A percentile compares a stretch with the other conserved stretches of the same genome.
Evolutionary conservation across 2,329 filamentous ascomycete species (phyloP).

Genomic region (Emergomyces pasteurianus): DNA sequence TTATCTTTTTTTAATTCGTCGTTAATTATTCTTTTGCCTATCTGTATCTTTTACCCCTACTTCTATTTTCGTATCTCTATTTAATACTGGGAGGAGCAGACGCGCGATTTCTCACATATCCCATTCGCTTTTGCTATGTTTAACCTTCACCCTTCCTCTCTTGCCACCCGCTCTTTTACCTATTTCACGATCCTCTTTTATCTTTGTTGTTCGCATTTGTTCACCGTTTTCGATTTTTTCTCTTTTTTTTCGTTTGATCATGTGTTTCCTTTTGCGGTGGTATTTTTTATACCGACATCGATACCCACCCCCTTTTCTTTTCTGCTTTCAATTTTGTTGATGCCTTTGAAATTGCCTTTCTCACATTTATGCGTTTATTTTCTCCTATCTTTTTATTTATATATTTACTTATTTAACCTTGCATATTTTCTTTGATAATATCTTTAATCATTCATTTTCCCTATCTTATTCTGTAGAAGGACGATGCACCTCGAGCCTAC

Average conservation of each 20-base stretch:
- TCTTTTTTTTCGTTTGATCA: not conserved
- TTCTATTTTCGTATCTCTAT: not conserved
- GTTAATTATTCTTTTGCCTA: not conserved
- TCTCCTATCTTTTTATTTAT: not conserved
- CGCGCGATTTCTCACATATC: not conserved
- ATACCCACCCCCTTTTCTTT: not conserved
- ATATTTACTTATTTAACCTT: not conserved
- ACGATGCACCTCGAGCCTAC: not conserved
- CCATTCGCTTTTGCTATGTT: not conserved
- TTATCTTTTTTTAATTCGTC: too few species aligned
- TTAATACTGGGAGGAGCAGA: not conserved
- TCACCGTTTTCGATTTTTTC: not conserved
- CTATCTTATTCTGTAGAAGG: not conserved
- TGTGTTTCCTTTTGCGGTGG: not conserved
- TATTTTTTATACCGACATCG: not conserved
- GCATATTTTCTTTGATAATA: not conserved
- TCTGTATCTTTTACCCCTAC: not conserved
- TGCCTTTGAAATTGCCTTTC: not conserved
- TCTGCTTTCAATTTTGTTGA: not conserved
- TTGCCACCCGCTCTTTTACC: not conserved
- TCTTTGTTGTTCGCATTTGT: not conserved
- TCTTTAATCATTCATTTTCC: not conserved
- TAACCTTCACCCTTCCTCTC: not conserved
- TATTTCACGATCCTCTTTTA: not conserved
- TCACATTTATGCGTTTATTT: not conserved